Evolutionary conservation across 495 filamentous ascomycete genomes (phyloP), one percentile per base, ranked within the genome.

Genomic region (Barbatosphaeria neglecta): DNA sequence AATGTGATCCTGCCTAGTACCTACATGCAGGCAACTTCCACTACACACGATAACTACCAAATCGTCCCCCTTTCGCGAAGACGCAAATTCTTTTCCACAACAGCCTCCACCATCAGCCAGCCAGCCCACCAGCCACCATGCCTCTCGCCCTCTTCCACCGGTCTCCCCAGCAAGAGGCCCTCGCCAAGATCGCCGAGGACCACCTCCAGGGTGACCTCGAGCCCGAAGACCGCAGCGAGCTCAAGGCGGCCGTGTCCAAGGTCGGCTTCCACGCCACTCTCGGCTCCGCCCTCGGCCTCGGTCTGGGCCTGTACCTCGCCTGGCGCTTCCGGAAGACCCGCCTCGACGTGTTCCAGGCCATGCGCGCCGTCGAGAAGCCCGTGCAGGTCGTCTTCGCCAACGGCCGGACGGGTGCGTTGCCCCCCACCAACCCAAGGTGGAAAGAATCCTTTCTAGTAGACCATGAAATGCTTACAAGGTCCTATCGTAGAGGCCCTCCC

Each of bases 201-300:
- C 82, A 84, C 61, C 45, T 82, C 25, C 65, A 84, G 45, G 70
- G 82, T 45, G 81, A 84, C 63, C 71, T 84, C 22, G 59, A 62
- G 13, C 50, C 71, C 48, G 62, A 69, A 11, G 82, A 86, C 54
- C 80, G 81, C 50, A 74, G 77, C 10, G 66, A 63, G 2, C 64
- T 86, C 10, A 64, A 67, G 22, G 61, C 50, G 5, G 82, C 81
- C 6, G 74, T 78, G 10, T 51, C 47, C 5, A 75, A 63, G 40
- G 61, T 83, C 16, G 68, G 66, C 13, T 63, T 64, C 3, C 71
- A 77, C 62, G 68, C 77, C 2, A 65, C 68, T 3, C 53, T 84
- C 48, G 82, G 81, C 13, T 77, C 78, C 1, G 59, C 77, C 0
- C 38, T 82, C 0, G 82, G 82, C 7, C 52, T 85, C 2, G 72